Evolutionary conservation across 2,329 filamentous ascomycete species (phyloP), one percentile per base, ranked within the genome.

Genomic region (Fusarium sp.): DNA sequence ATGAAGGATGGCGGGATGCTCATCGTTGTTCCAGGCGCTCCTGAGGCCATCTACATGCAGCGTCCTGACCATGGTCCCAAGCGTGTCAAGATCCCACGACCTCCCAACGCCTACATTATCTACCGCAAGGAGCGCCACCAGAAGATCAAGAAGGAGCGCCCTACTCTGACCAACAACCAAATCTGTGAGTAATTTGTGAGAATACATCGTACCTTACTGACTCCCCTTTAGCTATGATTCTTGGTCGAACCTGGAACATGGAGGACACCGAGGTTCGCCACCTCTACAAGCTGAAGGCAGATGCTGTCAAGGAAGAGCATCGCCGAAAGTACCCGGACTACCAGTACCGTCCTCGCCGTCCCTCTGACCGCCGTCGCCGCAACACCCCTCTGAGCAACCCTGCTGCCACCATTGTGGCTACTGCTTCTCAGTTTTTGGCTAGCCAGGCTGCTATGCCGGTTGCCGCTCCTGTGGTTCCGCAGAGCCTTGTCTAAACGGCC

Each of bases 71-170:
- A 24, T 19, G 34, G 36, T 9, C 23, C 42, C 14, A 34, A 20
- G 5, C 53, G 21, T 6, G 10, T 14, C 21, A 73, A 76, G 60
- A 74, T 80, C 46, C 77, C 75, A 20, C 78, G 79, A 8, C 80
- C 80, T 24, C 76, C 78, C 17, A 82, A 82, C 64, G 78, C 79
- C 7, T 82, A 78, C 72, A 81, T 82, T 38, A 66, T 82, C 19
- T 82, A 80, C 47, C 80, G 80, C 62, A 78, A 78, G 60, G 77
- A 80, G 32, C 72, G 76, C 24, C 79, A 81, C 65, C 69, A 69
- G 17, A 42, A 69, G 12, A 66, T 81, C 39, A 79, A 79, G 68
- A 56, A 69, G 5, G 60, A 60, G 17, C 75, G 79, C 44, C 77
- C 78, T 4, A 69, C 68, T 15, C 75, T 81, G 24, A 75, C 76